These are phyloP conservation scores for Penicillium atrosanguineum DNA, from an alignment of 495 filamentous ascomycete species.

Conservation along the genomic window DNA sequence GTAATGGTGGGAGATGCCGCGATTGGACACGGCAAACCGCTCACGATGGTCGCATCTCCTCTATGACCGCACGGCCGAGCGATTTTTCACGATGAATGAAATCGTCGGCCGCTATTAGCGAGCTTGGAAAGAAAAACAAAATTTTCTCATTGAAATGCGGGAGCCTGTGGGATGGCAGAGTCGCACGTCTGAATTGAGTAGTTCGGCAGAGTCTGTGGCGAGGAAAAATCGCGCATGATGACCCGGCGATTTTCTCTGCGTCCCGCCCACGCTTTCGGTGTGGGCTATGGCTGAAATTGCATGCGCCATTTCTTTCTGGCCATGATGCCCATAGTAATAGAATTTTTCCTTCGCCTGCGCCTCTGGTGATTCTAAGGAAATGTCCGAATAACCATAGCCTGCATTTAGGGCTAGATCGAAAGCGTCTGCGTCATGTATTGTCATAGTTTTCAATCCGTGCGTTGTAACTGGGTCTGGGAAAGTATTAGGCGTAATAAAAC, in stretches of 20 bases:
- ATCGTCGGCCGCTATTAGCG: not conserved
- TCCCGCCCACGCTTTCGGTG: slow-evolving; percentile 1
- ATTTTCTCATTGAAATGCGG: not conserved
- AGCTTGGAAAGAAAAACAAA: not conserved
- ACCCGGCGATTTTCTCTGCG: slow-evolving; percentile 1
- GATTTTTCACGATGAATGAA: slow-evolving; percentile 15
- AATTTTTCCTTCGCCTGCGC: not conserved
- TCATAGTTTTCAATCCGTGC: not conserved
- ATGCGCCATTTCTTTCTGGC: slow-evolving; percentile 15
- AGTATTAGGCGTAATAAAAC: slow-evolving; percentile 12
- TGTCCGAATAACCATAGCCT: not conserved
- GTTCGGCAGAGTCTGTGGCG: slow-evolving; percentile 14
- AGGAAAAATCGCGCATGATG: slow-evolving; percentile 27
- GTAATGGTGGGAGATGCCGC: not conserved
- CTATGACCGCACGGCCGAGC: slow-evolving; percentile 7
- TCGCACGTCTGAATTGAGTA: slow-evolving; percentile 7
- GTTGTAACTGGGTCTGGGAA: slow-evolving; percentile 15
- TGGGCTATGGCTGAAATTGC: slow-evolving; percentile 10
- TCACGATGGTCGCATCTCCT: slow-evolving; percentile 12
- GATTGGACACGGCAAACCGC: slow-evolving; percentile 27
- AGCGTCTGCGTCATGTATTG: slow-evolving; percentile 9
- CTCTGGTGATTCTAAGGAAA: slow-evolving; percentile 5
- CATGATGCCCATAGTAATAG: not conserved
- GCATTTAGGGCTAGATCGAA: slow-evolving; percentile 15
- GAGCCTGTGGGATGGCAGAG: slow-evolving; percentile 1